Base-by-base conservation (phyloP, 116 monocot species). In the Cymodocea nodosa region DNA sequence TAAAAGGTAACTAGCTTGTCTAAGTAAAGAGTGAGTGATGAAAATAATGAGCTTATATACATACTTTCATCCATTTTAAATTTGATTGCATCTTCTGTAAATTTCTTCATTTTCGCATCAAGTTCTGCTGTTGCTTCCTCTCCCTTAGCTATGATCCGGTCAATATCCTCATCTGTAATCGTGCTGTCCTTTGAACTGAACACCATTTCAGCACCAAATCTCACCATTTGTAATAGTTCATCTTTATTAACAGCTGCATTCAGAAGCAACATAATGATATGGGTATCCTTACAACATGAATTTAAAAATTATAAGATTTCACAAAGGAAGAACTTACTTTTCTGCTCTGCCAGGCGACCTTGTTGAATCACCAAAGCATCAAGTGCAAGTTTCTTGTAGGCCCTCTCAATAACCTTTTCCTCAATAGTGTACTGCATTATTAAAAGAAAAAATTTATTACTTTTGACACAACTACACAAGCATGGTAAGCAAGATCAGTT, bases 1-100 rank as follows among this genome's bases (percentile, higher is more conserved):
- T 54, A 14, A 40, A 66, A 39, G 17, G 17, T 54, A 18, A 18
- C 6, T 54, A 54, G 3, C 30, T 30, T 30, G 30, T 30, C 2
- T 30, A 30, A 30, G 30, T 30, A 30, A 30, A 30, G 30, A 30
- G 30, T 30, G 30, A 30, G 30, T 30, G 30, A 30, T 3, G 30
- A 30, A 30, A 36, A 39, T 35, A 36, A n/a, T 4, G 7, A 17
- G 25, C 7, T 23, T 20, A 60, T 64, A 58, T 44, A 60, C 88
- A 68, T 92, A 98, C 98, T 98, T 62, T 98, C 92, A 76, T 98
- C 98, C 98, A 98, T 98, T 73, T 98, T 98, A 71, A 98, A 98
- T 75, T 98, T 98, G 70, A 98, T 98, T 16, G 98, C 91, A 86
- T 98, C 98, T 79, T 98, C 98, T 34, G 98, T 98, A 68, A 98